Percentiles rank a stretch among this genome's conserved stretches.
Evolutionary conservation across 306 rosid genomes (phyloP).

Genomic region (Fagus sylvatica): DNA sequence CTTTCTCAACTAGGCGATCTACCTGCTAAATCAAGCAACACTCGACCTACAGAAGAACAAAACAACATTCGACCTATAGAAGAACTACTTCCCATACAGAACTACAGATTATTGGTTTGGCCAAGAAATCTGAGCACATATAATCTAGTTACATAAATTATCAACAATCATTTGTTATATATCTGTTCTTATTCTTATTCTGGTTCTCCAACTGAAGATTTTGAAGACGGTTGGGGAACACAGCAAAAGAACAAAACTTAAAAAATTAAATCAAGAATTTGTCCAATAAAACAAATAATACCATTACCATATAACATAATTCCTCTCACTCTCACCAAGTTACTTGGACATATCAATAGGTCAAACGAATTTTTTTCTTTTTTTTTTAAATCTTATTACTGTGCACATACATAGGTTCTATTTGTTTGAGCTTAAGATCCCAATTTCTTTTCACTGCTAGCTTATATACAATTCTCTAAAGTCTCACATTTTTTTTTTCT

Average conservation of each 20-base stretch:
- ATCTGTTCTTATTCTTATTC: neutral
- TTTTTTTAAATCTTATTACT: neutral
- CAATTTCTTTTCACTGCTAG: too few species aligned
- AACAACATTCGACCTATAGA: too few species aligned
- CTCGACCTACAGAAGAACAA: too few species aligned
- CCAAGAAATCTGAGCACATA: neutral
- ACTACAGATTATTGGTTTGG: too few species aligned
- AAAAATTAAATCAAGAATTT: neutral
- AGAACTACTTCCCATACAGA: too few species aligned
- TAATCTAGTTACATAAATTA: neutral
- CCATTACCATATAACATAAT: neutral
- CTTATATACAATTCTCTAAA: too few species aligned
- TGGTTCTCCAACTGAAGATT: neutral
- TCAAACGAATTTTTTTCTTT: too few species aligned
- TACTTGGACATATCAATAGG: too few species aligned
- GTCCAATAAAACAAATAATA: neutral
- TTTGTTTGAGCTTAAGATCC: too few species aligned
- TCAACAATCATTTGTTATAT: neutral
- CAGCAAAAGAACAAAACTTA: neutral
- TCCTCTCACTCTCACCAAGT: too few species aligned
- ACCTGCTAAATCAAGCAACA: too few species aligned
- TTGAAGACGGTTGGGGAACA: neutral
- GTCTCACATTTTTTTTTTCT: neutral
- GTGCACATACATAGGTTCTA: neutral
- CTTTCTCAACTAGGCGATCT: too few species aligned